phyloP scores from a whole-genome alignment of 768 basidiomycete genomes.

The Pleurotus giganteus region DNA sequence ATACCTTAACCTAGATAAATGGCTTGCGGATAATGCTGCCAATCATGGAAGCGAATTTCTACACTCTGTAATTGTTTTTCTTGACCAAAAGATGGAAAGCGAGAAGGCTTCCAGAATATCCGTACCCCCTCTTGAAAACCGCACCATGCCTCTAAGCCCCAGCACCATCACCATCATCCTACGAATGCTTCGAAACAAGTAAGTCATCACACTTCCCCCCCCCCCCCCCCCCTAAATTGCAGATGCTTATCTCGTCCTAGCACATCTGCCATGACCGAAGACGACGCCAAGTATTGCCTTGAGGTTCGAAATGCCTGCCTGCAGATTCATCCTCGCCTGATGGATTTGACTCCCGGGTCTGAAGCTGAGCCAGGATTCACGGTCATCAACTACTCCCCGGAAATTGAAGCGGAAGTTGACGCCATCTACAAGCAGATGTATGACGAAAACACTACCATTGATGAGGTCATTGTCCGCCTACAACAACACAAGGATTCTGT shows the following conservation, averaged over 20 bases:
- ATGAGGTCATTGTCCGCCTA: conserved; percentile 88
- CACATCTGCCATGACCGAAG: conserved; percentile 69
- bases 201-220: no score
- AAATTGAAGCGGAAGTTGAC: conserved; percentile 92
- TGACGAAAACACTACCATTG: conserved; percentile 89
- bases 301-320: conserved; percentile 92
- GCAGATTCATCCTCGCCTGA: conserved; percentile 93
- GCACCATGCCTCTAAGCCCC: conserved; percentile 85
- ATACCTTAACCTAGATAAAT: conserved; percentile 94
- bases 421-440: conserved; percentile 98
- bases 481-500: conserved; percentile 82
- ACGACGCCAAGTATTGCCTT: conserved; percentile 82
- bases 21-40: conserved; percentile 87
- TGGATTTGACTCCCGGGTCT: conserved; percentile 85
- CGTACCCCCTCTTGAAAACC: conserved; percentile 73
- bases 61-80: conserved; percentile 81
- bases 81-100: conserved; percentile 90
- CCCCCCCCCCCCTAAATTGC: background rate
- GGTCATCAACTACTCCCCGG: conserved; percentile 83
- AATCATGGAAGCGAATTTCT: conserved; percentile 85
- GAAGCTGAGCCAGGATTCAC: conserved; percentile 90
- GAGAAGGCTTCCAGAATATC: conserved; percentile 77
- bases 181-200: conserved; percentile 84
- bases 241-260: conserved; percentile 33
- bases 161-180: conserved; percentile 91